Evolutionary conservation across 352 stramenopile genomes (phyloP).

Genomic region (Phytophthora hibernalis): DNA sequence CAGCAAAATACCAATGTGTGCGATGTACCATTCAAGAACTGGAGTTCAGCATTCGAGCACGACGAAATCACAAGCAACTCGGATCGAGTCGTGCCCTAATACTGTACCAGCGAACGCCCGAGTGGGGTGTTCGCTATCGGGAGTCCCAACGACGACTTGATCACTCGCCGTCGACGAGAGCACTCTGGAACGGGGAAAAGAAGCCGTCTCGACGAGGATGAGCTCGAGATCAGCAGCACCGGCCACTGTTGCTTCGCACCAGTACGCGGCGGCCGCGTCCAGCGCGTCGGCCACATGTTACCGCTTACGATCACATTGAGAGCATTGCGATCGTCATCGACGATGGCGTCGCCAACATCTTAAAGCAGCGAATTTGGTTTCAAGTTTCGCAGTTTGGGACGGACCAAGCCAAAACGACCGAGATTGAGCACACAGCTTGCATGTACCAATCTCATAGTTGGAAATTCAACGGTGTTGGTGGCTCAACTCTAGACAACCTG

Average conservation of each 20-base stretch:
- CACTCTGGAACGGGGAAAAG: slow-evolving; percentile 4
- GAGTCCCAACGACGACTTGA: too few relatives aligned
- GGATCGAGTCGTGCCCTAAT: neutral
- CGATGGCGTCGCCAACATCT: neutral
- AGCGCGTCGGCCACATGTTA: slow-evolving; percentile 16
- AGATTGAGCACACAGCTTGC: too few relatives aligned
- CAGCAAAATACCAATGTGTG: neutral
- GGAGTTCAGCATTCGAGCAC: neutral
- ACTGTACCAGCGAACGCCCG: too few relatives aligned
- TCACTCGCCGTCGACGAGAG: too few relatives aligned
- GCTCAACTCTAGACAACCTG: too few relatives aligned
- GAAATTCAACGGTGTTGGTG: neutral
- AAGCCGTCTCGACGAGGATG: slow-evolving; percentile 21
- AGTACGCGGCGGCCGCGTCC: slow-evolving; percentile 24
- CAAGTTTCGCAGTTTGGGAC: too few relatives aligned
- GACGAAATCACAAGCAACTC: neutral
- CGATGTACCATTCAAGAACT: neutral
- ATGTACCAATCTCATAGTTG: too few relatives aligned
- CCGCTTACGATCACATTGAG: neutral
- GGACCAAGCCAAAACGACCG: too few relatives aligned
- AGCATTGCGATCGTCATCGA: neutral
- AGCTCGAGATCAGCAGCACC: slow-evolving; percentile 4
- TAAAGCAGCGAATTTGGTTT: too few relatives aligned
- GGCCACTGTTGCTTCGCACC: neutral
- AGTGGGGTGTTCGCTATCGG: too few relatives aligned